Conservation (phyloP, 75 land plant species). For the Picea glauca region DNA sequence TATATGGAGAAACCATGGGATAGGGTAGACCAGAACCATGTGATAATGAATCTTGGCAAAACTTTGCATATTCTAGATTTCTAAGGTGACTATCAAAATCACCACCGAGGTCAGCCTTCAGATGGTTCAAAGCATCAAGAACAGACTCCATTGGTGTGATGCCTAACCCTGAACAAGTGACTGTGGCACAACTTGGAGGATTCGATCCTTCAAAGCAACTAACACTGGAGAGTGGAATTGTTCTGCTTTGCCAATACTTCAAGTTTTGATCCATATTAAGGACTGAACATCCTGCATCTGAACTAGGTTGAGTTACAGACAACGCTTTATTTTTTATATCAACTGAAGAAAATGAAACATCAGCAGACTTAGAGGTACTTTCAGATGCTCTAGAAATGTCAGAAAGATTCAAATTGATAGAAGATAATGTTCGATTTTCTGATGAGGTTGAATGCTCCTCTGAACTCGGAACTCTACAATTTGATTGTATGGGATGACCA, state of each 20-base stretch:
- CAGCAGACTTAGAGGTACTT: neutral
- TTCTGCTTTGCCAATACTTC: neutral
- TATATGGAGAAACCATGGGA: constrained; percentile 16
- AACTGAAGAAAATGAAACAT: neutral
- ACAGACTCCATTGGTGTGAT: constrained; percentile 8
- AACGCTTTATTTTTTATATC: neutral
- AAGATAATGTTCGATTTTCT: neutral
- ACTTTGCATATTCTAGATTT: constrained; percentile 25
- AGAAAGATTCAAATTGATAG: neutral
- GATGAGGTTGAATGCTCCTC: constrained; percentile 1
- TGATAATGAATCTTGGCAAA: constrained; percentile 29
- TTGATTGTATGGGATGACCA: neutral
- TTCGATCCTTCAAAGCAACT: constrained; percentile 1
- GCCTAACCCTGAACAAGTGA: neutral
- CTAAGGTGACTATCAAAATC: constrained; percentile 32
- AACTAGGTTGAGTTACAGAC: neutral
- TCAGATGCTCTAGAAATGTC: constrained; percentile 1
- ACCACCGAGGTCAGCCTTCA: constrained; percentile 36
- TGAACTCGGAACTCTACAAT: neutral
- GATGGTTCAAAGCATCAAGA: neutral
- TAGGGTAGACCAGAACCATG: constrained; percentile 12
- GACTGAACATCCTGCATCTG: neutral
- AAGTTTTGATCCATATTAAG: neutral
- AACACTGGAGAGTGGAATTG: neutral
- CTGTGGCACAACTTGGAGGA: constrained; percentile 3